These are phyloP conservation scores for Oryza punctata DNA, from an alignment of 176 grass and related monocot species.

Conservation along the genomic window DNA sequence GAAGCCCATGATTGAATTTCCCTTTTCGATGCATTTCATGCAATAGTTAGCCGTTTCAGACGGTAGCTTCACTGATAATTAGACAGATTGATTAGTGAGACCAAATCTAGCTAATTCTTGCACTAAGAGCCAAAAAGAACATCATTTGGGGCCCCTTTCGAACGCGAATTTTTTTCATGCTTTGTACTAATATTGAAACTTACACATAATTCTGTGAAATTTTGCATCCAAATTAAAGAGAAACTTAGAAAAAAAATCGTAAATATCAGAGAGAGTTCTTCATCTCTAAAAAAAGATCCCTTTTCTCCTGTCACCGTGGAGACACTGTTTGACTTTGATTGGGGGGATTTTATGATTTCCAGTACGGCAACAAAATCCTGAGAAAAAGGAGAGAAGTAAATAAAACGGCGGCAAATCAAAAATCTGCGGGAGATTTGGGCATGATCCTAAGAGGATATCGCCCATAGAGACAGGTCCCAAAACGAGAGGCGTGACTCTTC, in stretches of 20 bases:
- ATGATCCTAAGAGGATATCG: conserved; percentile 38
- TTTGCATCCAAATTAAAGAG: not conserved
- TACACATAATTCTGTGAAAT: no score
- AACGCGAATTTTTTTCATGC: not conserved
- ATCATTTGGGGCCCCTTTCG: not conserved
- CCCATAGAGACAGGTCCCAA: conserved; percentile 36
- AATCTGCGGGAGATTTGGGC: not conserved
- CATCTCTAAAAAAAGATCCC: not conserved
- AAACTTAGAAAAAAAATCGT: not conserved
- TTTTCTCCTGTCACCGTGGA: not conserved
- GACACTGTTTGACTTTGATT: not conserved
- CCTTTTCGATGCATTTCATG: not conserved
- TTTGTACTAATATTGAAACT: no score
- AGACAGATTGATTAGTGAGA: not conserved
- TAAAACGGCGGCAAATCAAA: conserved; percentile 14
- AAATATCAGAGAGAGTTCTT: not conserved
- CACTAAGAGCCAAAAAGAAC: not conserved
- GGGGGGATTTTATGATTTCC: not conserved
- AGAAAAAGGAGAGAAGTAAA: conserved; percentile 35
- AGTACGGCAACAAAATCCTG: not conserved
- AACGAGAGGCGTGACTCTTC: conserved; percentile 27
- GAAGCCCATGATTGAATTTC: not conserved
- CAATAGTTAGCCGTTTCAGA: not conserved
- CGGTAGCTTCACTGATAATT: not conserved
- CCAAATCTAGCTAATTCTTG: not conserved